Evolutionary conservation across 305 asterid species (phyloP).

Genomic region (Solanum aculeatissimum): DNA sequence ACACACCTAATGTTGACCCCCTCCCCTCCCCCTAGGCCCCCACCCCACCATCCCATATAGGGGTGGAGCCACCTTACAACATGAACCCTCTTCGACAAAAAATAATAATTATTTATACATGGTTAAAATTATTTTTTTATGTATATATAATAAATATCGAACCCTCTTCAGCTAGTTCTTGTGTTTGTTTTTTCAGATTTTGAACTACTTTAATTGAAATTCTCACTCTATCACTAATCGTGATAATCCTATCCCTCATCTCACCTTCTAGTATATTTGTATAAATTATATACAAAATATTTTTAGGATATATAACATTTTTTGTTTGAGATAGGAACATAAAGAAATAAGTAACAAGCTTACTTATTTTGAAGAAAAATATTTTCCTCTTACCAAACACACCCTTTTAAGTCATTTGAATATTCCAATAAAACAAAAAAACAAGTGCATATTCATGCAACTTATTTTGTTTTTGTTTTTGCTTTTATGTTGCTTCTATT

Average conservation of each 20-base stretch:
- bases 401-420: background rate
- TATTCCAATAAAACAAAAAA: background rate
- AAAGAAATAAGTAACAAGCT: background rate
- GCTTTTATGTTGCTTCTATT: background rate
- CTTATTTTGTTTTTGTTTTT: background rate
- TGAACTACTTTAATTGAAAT: no score
- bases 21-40: no score
- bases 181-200: no score
- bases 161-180: no score
- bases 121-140: no score
- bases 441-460: background rate
- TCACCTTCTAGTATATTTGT: background rate
- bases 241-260: no score
- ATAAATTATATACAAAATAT: background rate
- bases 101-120: no score
- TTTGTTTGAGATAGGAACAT: background rate
- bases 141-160: no score
- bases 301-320: background rate
- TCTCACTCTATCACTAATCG: no score
- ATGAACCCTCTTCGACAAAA: no score
- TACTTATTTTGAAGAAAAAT: background rate
- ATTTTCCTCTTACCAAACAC: background rate
- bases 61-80: no score
- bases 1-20: background rate
- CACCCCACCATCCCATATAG: no score